Percentiles rank a stretch among this genome's conserved stretches.
Conservation (phyloP, 2,329 filamentous ascomycete species). For the Albifimbria verrucaria region DNA sequence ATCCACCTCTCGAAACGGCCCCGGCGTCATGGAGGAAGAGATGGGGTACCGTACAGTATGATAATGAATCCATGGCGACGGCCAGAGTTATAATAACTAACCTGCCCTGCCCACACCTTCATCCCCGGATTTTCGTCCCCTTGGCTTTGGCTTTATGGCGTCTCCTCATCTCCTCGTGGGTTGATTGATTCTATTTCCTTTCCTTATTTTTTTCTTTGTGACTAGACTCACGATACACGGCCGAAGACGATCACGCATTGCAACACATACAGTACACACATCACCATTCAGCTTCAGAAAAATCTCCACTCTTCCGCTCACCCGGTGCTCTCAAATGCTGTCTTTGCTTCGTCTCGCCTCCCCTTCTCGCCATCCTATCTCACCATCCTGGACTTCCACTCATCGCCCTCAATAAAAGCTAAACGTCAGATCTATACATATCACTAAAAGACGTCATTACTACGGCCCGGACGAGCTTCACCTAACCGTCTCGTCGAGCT, state of each 20-base stretch:
- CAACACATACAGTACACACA: not conserved
- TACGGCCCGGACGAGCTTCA: no score
- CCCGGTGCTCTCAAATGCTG: not conserved
- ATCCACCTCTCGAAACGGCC: not conserved
- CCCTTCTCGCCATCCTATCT: not conserved
- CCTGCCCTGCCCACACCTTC: constrained; percentile 24
- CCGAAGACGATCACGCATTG: no score
- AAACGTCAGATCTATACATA: not conserved
- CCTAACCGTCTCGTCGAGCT: no score
- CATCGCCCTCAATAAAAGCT: not conserved
- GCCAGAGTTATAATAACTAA: constrained; percentile 27
- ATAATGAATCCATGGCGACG: no score
- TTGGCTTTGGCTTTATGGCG: constrained; percentile 20
- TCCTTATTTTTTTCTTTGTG: no score
- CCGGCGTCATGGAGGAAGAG: not conserved
- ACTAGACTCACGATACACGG: no score
- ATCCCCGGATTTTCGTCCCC: constrained; percentile 26
- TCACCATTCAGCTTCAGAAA: not conserved
- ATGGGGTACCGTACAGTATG: no score
- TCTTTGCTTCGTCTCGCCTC: not conserved
- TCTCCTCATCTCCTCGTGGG: constrained; percentile 9
- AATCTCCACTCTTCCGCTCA: not conserved
- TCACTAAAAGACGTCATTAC: not conserved
- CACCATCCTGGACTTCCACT: not conserved
- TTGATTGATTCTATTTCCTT: not conserved